A percentile compares a stretch with the other conserved stretches of the same genome.
Evolutionary conservation across 345 rosid species (phyloP).

Genomic region (Gossypium bickii): DNA sequence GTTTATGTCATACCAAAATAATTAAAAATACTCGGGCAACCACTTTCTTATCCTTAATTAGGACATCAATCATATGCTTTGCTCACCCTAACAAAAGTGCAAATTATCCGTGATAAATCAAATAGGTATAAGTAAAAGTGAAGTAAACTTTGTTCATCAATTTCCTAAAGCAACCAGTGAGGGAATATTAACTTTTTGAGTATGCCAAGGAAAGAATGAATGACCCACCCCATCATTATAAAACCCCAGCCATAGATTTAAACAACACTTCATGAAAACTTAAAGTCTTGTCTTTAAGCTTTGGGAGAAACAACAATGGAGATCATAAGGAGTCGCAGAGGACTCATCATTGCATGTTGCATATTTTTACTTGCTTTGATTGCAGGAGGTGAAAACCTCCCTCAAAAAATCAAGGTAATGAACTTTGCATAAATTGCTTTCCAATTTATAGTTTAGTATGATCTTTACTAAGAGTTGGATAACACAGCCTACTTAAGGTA

Average conservation of each 20-base stretch:
- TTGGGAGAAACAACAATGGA: constrained; percentile 2
- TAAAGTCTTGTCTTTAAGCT: not conserved
- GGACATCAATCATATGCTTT: not conserved
- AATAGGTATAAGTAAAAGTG: not conserved
- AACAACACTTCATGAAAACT: not conserved
- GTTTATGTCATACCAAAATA: no score
- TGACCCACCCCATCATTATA: not conserved
- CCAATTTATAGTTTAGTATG: not conserved
- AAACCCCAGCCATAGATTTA: not conserved
- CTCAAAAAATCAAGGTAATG: not conserved
- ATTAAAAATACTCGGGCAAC: no score
- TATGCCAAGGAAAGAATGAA: constrained; percentile 5
- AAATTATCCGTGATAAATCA: not conserved
- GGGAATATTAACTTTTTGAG: constrained; percentile 4
- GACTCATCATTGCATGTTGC: not conserved
- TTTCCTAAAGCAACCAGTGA: not conserved
- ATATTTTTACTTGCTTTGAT: not conserved
- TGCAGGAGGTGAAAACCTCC: constrained; percentile 11
- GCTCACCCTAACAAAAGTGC: not conserved
- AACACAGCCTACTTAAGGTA: not conserved
- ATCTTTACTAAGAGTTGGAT: no score
- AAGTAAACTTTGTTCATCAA: not conserved
- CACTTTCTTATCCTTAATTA: no score
- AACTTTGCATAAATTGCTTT: not conserved
- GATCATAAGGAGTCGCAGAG: not conserved